Percentiles rank a stretch among this genome's conserved stretches.
These are phyloP conservation scores for Nigrospora osmanthi DNA, from an alignment of 2,329 filamentous ascomycete genomes.

Conservation along the genomic window DNA sequence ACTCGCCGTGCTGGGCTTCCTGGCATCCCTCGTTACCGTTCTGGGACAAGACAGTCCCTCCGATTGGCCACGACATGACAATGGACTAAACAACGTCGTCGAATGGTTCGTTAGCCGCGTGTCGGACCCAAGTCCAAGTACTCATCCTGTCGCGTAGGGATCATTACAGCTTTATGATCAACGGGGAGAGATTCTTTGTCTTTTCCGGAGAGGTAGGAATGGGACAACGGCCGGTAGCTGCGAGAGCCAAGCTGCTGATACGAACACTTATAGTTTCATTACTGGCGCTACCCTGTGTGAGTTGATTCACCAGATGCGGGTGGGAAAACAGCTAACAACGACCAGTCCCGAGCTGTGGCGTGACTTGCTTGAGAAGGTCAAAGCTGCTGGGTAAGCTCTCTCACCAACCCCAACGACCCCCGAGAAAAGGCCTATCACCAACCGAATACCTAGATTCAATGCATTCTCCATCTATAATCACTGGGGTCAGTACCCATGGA, in stretches of 20 bases:
- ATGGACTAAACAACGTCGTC: slow-evolving; percentile 22
- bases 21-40: slow-evolving; percentile 3
- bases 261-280: slow-evolving; percentile 27
- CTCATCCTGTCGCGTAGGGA: slow-evolving; percentile 21
- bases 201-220: slow-evolving; percentile 30
- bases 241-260: not conserved
- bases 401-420: not conserved
- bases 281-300: slow-evolving; percentile 33
- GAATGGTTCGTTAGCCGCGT: slow-evolving; percentile 16
- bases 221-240: too few species aligned
- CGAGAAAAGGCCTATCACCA: not conserved
- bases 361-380: slow-evolving; percentile 33
- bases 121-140: not conserved
- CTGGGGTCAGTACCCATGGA: slow-evolving; percentile 14
- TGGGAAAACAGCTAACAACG: too few species aligned
- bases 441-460: slow-evolving; percentile 29
- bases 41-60: slow-evolving; percentile 6
- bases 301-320: not conserved
- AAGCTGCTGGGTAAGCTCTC: slow-evolving; percentile 25
- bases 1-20: slow-evolving; percentile 3
- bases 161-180: slow-evolving; percentile 30
- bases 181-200: slow-evolving; percentile 31
- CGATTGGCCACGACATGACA: slow-evolving; percentile 20
- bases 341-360: slow-evolving; percentile 27
- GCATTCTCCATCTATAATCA: slow-evolving; percentile 33